Base-by-base conservation (phyloP, 257 asterid genomes). In the Coffea canephora region DNA sequence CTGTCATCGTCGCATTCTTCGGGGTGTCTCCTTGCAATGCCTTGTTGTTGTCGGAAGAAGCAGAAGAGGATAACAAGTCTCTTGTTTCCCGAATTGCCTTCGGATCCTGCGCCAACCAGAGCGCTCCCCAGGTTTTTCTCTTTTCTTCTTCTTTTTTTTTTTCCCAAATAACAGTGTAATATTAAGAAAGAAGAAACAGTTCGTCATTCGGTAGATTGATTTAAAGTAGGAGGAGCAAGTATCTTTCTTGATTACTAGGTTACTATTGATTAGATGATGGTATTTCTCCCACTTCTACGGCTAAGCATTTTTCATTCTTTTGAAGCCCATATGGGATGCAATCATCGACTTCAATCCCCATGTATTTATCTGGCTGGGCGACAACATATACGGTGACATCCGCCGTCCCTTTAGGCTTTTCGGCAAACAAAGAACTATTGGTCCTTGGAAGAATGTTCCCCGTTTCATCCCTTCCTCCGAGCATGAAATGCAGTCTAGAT, bases 91-190 rank as follows among this genome's bases (percentile, higher is more conserved):
- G 85, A 55, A 81, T 81, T 70, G 85, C 87, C 27, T 84, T 84
- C 70, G 87, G 87, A 54, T 84, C 85, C 54, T 84, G 87, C 78
- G 80, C 87, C 74, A 84, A 84, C 78, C 85, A 81, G 73, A 78
- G 85, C 79, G 79, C 85, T 69, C 78, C 85, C 59, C 83, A 81
- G 82, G 82, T 39, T 39, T 39, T 39, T 39, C 43, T 39, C 4
- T 39, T 39, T 39, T 39, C 4, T 39, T 4, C 43, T 4, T 3
- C 41, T 3, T 39, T 39, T 39, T 39, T 39, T 39, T 2, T 39
- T 31, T 31, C 31, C 31, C 31, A 31, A 39, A 39, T 39, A 39
- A 39, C 4, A 39, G 43, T 39, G 4, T 31, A 31, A 31, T 31
- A 31, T 31, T 31, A 31, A 31, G 31, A 31, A 31, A 31, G 31